Evolutionary conservation across 1,284 basidiomycete species (phyloP).

Genomic region (Boletus putidus): DNA sequence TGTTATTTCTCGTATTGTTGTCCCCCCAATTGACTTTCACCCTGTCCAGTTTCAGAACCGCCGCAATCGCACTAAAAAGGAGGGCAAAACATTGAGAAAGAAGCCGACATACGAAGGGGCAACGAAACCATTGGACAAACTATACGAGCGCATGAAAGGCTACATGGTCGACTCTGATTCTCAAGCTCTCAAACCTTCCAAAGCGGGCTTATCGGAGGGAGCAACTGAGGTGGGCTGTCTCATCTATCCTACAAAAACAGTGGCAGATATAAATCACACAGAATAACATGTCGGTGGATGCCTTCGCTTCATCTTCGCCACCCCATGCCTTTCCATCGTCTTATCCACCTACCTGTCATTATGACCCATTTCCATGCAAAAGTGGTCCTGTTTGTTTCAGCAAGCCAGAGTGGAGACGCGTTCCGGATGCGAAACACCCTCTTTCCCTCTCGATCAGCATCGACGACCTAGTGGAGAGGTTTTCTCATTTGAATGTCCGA

Average conservation of each 20-base stretch:
- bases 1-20: too few species aligned
- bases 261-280: neutral
- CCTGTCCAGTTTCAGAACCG: constrained; percentile 26
- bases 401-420: constrained; percentile 16
- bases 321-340: constrained; percentile 23
- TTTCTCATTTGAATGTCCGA: constrained; percentile 25
- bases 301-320: constrained; percentile 12
- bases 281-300: neutral
- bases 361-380: constrained; percentile 31
- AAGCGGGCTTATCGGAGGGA: neutral
- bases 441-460: neutral
- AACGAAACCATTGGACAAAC: neutral
- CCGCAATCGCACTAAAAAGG: constrained; percentile 25
- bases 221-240: neutral
- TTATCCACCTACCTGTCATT: constrained; percentile 21
- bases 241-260: rapidly evolving
- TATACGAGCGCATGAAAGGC: neutral
- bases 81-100: neutral
- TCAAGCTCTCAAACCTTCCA: rapidly evolving
- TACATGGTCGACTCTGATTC: neutral
- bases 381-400: neutral
- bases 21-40: rapidly evolving
- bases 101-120: neutral
- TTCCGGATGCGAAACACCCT: neutral
- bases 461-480: constrained; percentile 17